Evolutionary conservation across 1,284 basidiomycete genomes (phyloP).

Genomic region (Trichosporon sp.): DNA sequence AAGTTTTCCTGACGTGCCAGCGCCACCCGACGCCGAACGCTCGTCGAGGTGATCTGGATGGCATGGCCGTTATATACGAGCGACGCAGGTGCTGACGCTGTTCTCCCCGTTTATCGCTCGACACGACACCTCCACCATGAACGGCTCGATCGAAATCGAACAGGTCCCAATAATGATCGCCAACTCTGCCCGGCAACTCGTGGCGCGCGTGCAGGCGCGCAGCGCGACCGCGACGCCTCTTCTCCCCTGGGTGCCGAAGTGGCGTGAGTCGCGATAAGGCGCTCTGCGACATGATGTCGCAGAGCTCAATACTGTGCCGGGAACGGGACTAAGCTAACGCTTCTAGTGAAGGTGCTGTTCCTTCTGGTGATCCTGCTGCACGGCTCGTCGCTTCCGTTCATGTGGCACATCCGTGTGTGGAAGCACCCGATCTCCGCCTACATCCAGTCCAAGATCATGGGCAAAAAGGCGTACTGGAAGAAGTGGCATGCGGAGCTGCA

Average conservation of each 20-base stretch:
- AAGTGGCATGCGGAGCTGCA: constrained; percentile 28
- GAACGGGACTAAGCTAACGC: neutral
- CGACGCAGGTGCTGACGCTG: neutral
- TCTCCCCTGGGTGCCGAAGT: constrained; percentile 41
- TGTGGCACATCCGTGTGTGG: constrained; percentile 45
- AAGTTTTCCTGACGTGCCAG: neutral
- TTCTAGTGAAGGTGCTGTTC: constrained; percentile 43
- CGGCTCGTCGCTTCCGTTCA: constrained; percentile 42
- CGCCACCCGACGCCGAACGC: neutral
- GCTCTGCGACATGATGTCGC: neutral
- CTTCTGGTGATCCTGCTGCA: constrained; percentile 40
- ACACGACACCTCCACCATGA: neutral
- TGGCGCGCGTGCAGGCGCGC: constrained; percentile 8
- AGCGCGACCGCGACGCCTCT: constrained; percentile 25
- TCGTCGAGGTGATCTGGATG: neutral
- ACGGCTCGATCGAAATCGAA: neutral
- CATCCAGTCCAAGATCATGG: constrained; percentile 26
- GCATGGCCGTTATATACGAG: neutral
- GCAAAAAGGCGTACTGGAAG: constrained; percentile 26
- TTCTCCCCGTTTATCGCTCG: neutral
- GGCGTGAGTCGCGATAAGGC: constrained; percentile 22
- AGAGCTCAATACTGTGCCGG: no score
- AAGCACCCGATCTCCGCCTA: constrained; percentile 31
- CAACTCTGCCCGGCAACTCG: constrained; percentile 4
- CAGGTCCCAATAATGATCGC: constrained; percentile 4